Evolutionary conservation across 306 rosid species (phyloP).

Genomic region (Geum urbanum): DNA sequence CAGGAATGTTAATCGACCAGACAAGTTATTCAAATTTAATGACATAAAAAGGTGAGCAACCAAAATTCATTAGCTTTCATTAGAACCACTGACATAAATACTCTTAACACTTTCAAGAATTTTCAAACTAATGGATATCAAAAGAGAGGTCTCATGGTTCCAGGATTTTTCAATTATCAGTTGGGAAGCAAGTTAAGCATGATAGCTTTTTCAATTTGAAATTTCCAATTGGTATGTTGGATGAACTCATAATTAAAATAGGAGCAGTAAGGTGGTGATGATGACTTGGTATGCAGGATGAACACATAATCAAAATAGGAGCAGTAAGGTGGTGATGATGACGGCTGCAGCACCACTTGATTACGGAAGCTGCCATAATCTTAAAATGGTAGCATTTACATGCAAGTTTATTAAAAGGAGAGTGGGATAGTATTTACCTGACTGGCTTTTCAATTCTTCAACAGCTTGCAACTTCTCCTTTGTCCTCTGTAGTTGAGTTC

Average conservation of each 20-base stretch:
- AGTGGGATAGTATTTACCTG: slow-evolving; percentile 42
- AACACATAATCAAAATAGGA: not conserved
- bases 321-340: not conserved
- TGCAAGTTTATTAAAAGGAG: not conserved
- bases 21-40: not conserved
- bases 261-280: not conserved
- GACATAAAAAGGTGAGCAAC: no score
- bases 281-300: not conserved
- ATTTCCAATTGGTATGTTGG: not conserved
- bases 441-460: slow-evolving; percentile 79
- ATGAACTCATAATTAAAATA: not conserved
- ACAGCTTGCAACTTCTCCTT: slow-evolving; percentile 90
- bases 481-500: slow-evolving; percentile 76
- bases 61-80: not conserved
- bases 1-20: not conserved
- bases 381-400: not conserved
- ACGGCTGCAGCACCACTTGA: not conserved
- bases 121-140: not conserved
- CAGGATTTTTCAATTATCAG: not conserved
- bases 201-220: no score
- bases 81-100: not conserved
- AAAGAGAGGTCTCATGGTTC: not conserved
- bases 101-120: not conserved
- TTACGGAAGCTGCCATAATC: not conserved
- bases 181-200: not conserved